A percentile compares a stretch with the other conserved stretches of the same genome.
phyloP scores from a whole-genome alignment of 257 asterid species.

The Ilex aquifolium region DNA sequence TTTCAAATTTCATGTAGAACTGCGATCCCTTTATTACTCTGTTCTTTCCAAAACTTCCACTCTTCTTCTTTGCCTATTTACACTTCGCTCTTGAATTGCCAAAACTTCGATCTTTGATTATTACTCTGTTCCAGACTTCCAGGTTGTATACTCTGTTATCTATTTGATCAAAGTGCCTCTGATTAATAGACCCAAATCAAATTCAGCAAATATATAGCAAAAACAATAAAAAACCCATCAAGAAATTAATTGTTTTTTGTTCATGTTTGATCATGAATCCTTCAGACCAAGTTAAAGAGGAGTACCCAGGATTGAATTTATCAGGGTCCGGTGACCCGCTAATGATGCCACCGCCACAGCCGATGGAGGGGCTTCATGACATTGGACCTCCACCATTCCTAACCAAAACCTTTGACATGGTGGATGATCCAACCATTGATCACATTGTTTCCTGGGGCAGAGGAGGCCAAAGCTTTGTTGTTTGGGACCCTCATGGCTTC shows the following conservation, averaged over 20 bases:
- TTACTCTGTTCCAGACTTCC: too few species aligned
- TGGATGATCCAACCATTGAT: constrained; percentile 50
- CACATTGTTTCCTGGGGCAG: constrained; percentile 70
- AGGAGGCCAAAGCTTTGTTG: constrained; percentile 69
- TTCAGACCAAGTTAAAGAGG: constrained; percentile 41
- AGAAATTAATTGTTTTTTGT: neutral
- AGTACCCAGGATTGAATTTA: constrained; percentile 28
- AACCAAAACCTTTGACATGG: constrained; percentile 83
- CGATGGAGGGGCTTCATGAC: constrained; percentile 78
- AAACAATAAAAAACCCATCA: neutral
- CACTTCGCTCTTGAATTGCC: too few species aligned
- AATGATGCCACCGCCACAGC: constrained; percentile 37
- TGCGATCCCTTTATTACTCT: neutral
- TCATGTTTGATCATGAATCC: constrained; percentile 23
- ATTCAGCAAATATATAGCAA: too few species aligned
- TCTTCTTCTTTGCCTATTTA: too few species aligned
- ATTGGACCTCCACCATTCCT: constrained; percentile 84
- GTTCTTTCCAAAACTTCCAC: neutral
- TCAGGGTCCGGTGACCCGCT: constrained; percentile 1
- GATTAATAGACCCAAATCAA: neutral
- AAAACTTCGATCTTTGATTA: too few species aligned
- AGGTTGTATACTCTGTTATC: too few species aligned
- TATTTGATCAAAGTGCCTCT: too few species aligned
- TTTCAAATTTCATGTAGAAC: too few species aligned
- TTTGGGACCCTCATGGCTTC: constrained; percentile 79